Conservation (phyloP, 2,329 filamentous ascomycete genomes). For the Aspergillus thermomutatus region DNA sequence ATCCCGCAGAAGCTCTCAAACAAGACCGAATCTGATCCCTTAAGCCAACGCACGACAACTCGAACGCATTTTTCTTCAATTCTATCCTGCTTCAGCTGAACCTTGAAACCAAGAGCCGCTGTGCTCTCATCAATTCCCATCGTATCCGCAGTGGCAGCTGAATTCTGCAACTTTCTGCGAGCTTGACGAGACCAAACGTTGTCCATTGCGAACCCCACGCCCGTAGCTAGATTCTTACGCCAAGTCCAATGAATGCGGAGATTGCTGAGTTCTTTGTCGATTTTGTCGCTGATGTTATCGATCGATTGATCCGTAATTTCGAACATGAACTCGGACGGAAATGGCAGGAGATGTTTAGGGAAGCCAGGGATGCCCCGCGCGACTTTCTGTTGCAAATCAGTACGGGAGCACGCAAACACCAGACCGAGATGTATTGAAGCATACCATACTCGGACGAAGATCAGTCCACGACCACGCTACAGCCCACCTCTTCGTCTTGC, state of each 20-base stretch:
- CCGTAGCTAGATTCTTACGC: slow-evolving; percentile 52
- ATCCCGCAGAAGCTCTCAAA: slow-evolving; percentile 90
- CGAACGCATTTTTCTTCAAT: slow-evolving; percentile 41
- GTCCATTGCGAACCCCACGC: slow-evolving; percentile 58
- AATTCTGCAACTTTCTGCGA: slow-evolving; percentile 52
- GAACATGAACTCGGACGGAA: slow-evolving; percentile 51
- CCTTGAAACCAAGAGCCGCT: slow-evolving; percentile 57
- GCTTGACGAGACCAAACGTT: slow-evolving; percentile 79
- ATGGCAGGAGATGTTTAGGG: slow-evolving; percentile 51
- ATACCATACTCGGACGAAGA: slow-evolving; percentile 59
- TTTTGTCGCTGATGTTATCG: slow-evolving; percentile 30
- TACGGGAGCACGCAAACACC: neutral
- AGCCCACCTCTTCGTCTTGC: slow-evolving; percentile 78
- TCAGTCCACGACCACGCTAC: slow-evolving; percentile 80
- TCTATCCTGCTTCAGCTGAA: slow-evolving; percentile 45
- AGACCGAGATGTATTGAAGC: slow-evolving; percentile 1
- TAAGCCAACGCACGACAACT: slow-evolving; percentile 65
- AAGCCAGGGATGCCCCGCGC: slow-evolving; percentile 43
- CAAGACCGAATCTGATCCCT: slow-evolving; percentile 67
- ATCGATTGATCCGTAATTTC: slow-evolving; percentile 25
- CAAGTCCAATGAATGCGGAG: slow-evolving; percentile 66
- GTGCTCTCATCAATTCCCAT: slow-evolving; percentile 34
- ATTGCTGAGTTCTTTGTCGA: slow-evolving; percentile 49
- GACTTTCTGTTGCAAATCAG: slow-evolving; percentile 21
- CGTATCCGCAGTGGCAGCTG: slow-evolving; percentile 22